Conservation (phyloP, 75 land plant genomes). For the Sequoia sempervirens region DNA sequence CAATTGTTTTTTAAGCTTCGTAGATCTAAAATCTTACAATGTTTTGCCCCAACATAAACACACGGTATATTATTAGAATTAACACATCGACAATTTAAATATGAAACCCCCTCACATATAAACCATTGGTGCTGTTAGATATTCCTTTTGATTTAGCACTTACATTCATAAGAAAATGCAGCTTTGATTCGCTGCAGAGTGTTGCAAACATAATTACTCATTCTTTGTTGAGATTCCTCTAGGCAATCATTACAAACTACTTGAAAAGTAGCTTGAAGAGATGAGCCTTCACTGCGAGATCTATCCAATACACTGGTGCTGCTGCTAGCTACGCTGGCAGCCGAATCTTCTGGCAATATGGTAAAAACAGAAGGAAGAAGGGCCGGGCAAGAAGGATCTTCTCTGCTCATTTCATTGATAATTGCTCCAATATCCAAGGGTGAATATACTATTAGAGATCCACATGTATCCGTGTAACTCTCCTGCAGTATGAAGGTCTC, state of each 20-base stretch:
- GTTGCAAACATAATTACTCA: slow-evolving; percentile 53
- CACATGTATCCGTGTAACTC: slow-evolving; percentile 76
- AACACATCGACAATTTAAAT: no score
- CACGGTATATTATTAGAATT: no score
- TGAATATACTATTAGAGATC: slow-evolving; percentile 57
- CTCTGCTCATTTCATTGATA: slow-evolving; percentile 71
- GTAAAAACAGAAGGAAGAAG: slow-evolving; percentile 72
- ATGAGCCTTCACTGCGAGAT: slow-evolving; percentile 33
- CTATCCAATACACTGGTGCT: slow-evolving; percentile 21
- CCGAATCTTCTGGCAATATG: slow-evolving; percentile 53
- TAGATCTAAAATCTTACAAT: no score
- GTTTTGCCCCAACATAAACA: no score
- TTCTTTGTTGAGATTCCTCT: slow-evolving; percentile 53
- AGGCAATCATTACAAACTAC: slow-evolving; percentile 60
- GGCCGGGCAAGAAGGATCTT: slow-evolving; percentile 49
- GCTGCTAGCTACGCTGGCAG: slow-evolving; percentile 2
- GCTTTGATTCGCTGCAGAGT: no score
- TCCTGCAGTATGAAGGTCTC: slow-evolving; percentile 85
- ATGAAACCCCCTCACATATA: no score
- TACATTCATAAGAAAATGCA: no score
- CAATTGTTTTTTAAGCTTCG: no score
- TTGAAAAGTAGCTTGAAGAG: slow-evolving; percentile 60
- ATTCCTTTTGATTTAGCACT: no score
- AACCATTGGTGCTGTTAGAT: no score
- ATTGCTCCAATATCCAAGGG: slow-evolving; percentile 63